Conservation (phyloP, 2,329 filamentous ascomycete species). For the Thielaviopsis euricoi region DNA sequence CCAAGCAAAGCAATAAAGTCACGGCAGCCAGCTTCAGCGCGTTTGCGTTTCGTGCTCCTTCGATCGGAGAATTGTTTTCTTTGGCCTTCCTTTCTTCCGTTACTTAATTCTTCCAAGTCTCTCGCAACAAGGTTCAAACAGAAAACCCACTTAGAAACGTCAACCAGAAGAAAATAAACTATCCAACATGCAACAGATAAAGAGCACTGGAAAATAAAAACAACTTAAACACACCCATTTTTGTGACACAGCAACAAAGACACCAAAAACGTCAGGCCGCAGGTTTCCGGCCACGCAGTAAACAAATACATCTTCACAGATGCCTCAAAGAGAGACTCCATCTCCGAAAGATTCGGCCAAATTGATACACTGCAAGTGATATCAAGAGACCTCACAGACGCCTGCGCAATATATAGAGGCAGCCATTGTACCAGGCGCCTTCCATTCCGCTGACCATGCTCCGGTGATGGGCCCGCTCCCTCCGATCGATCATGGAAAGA, state of each 20-base stretch:
- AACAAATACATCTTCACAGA: not conserved
- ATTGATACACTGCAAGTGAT: too few relatives aligned
- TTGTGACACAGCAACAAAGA: not conserved
- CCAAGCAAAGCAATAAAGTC: too few relatives aligned
- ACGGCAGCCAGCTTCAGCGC: too few relatives aligned
- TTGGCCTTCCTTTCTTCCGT: not conserved
- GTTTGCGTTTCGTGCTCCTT: not conserved
- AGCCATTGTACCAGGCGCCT: too few relatives aligned
- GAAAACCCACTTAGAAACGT: too few relatives aligned
- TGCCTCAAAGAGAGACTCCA: not conserved
- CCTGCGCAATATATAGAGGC: too few relatives aligned
- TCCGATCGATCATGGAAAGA: not conserved
- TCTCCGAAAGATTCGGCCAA: too few relatives aligned
- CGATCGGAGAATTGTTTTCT: not conserved
- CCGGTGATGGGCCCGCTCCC: too few relatives aligned
- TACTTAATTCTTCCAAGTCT: not conserved
- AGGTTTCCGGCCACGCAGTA: not conserved
- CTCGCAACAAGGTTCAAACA: not conserved
- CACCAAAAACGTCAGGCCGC: not conserved
- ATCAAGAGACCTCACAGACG: too few relatives aligned
- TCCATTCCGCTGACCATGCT: too few relatives aligned
- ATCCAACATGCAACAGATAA: not conserved
- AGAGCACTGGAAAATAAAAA: not conserved
- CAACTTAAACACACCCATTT: not conserved
- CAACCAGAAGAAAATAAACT: not conserved